phyloP scores from a whole-genome alignment of 768 basidiomycete species.

The Pholiota conissans region DNA sequence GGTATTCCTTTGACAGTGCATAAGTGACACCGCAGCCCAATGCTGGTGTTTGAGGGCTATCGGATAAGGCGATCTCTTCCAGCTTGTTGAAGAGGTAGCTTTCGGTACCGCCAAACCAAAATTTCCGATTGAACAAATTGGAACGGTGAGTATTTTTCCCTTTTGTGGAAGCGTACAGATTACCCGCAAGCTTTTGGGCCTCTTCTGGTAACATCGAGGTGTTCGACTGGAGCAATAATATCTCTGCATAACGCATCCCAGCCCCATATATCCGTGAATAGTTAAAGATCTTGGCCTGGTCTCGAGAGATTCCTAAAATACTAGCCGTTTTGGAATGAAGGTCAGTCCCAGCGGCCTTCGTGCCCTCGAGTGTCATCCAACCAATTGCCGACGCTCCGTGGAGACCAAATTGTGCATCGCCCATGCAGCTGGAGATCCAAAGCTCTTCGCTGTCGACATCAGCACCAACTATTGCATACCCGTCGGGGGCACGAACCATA shows the following conservation, averaged over 20 bases:
- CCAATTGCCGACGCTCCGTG: conserved; percentile 97
- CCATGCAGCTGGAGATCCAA: conserved; percentile 99
- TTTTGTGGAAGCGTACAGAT: conserved; percentile 91
- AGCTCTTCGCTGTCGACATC: conserved; percentile 99
- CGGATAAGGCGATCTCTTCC: conserved; percentile 89
- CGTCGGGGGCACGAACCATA: conserved; percentile 92
- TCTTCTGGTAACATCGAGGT: conserved; percentile 74
- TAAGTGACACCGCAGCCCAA: conserved; percentile 92
- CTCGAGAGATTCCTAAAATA: conserved; percentile 90
- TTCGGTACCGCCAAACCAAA: conserved; percentile 98
- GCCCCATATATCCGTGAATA: conserved; percentile 99
- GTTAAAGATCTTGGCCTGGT: conserved; percentile 98
- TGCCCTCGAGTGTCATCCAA: conserved; percentile 99
- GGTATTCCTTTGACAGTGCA: conserved; percentile 87
- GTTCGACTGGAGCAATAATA: conserved; percentile 84
- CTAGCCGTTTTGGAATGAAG: conserved; percentile 94
- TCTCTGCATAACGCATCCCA: conserved; percentile 90
- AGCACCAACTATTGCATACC: conserved; percentile 94
- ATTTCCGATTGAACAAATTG: conserved; percentile 77
- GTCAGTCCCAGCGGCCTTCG: conserved; percentile 92
- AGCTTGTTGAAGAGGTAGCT: conserved; percentile 97
- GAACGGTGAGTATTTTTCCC: conserved; percentile 81
- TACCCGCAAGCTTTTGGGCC: conserved; percentile 79
- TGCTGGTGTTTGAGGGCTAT: conserved; percentile 87
- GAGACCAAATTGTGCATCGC: conserved; percentile 95